Base-by-base conservation (phyloP, 805 yeast species). In the Saccharomyces paradoxus region DNA sequence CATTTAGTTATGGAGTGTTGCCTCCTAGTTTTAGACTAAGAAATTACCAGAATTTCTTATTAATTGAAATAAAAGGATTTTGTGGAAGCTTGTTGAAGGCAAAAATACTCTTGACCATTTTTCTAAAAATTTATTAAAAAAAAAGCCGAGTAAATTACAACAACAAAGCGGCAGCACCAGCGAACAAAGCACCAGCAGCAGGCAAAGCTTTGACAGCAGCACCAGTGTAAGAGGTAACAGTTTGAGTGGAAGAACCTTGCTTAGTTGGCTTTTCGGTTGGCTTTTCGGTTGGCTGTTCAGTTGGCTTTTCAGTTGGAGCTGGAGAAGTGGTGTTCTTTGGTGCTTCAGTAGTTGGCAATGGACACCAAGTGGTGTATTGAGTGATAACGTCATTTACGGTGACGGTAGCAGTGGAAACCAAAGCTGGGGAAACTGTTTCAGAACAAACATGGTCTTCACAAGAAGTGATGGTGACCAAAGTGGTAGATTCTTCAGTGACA, bases 101-200 rank as follows among this genome's bases (percentile, higher is more conserved):
- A 26, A 26, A 50, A 50, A 27, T 26, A 44, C 30, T 22, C n/a
- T 50, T 50, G 12, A 24, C n/a, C n/a, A 27, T 50, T 50, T n/a
- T 17, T 27, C 21, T 52, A 28, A 47, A 46, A 32, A 48, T 30
- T 51, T 17, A 14, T 50, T 22, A 17, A 41, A 28, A 32, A 58
- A 58, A 46, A 49, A 51, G 29, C 56, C 27, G 57, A 52, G 46
- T 49, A 50, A 57, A 65, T 73, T 75, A 75, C 71, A 75, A 74
- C 69, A 75, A 71, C 66, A 75, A 69, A 71, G 77, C 79, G 63
- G 76, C 77, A 58, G 72, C 74, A 74, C 79, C 79, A 58, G 79
- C 79, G 55, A 76, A 67, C 60, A 74, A 66, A 64, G 77, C 78
- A 66, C 77, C 77, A 60, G 72, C 76, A 64, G 77, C 77, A 71